Evolutionary conservation across 1,284 basidiomycete genomes (phyloP).

Genomic region (Austroboletus novae-zelandiae): DNA sequence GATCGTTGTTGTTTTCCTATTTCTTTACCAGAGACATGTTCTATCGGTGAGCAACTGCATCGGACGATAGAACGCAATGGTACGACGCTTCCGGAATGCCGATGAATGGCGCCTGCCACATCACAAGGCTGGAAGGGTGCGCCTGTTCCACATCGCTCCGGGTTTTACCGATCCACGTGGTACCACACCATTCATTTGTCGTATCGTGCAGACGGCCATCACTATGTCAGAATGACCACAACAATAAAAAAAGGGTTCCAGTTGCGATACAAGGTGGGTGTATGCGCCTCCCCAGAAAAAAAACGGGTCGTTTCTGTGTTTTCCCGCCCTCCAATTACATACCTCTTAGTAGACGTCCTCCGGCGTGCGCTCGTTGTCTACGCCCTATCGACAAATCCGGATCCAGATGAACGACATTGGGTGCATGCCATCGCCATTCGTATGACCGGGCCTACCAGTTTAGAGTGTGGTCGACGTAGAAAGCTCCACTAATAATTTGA

Average conservation of each 20-base stretch:
- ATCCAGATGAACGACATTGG: background rate
- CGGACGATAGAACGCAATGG: too few relatives aligned
- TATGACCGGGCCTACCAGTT: background rate
- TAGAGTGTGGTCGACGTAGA: background rate
- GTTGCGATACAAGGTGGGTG: too few relatives aligned
- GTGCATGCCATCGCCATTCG: background rate
- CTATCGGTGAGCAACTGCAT: too few relatives aligned
- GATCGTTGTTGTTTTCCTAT: too few relatives aligned
- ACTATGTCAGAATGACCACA: too few relatives aligned
- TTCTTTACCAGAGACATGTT: too few relatives aligned
- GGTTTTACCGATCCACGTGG: background rate
- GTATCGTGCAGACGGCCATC: background rate
- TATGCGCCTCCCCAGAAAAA: too few relatives aligned
- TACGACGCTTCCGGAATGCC: background rate
- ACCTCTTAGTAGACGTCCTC: too few relatives aligned
- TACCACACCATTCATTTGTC: background rate
- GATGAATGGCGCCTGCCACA: background rate
- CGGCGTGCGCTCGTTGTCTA: background rate
- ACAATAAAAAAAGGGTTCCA: too few relatives aligned
- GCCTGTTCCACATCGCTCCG: background rate
- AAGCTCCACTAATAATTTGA: slow-evolving; percentile 9
- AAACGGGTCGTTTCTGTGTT: too few relatives aligned
- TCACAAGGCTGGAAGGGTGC: background rate
- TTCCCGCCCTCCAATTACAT: too few relatives aligned
- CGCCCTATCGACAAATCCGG: background rate